Percentiles rank a stretch among this genome's conserved stretches.
Evolutionary conservation across 441 rosid genomes (phyloP).

Genomic region (Erodium trifolium): DNA sequence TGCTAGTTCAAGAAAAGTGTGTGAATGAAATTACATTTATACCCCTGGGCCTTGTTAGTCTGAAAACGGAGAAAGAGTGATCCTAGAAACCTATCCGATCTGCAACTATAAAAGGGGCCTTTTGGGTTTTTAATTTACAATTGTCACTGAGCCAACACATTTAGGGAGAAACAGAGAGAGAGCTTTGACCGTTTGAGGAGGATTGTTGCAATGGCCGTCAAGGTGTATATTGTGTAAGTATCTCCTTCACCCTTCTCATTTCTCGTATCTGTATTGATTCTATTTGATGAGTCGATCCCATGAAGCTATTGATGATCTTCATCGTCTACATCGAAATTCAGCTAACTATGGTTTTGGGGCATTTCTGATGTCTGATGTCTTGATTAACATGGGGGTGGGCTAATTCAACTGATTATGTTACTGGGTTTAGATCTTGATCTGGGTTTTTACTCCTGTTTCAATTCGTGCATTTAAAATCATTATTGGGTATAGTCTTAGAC

Average conservation of each 20-base stretch:
- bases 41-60: no score
- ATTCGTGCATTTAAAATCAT: no score
- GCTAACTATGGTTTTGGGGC: background rate
- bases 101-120: slow-evolving; percentile 26
- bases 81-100: slow-evolving; percentile 16
- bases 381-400: background rate
- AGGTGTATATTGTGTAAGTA: slow-evolving; percentile 54
- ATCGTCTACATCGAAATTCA: background rate
- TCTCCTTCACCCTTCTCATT: slow-evolving; percentile 1
- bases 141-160: background rate
- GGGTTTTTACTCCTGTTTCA: background rate
- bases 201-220: slow-evolving; percentile 39
- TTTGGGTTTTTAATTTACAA: background rate
- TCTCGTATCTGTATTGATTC: background rate
- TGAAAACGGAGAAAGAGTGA: no score
- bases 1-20: no score
- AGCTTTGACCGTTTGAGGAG: background rate
- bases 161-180: background rate
- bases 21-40: no score
- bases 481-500: no score
- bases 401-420: background rate
- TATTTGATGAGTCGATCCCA: no score
- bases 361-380: background rate
- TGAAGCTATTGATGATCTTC: background rate
- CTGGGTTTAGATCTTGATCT: background rate